Conservation (phyloP, 352 stramenopile species). For the Blastocystis sp. region DNA sequence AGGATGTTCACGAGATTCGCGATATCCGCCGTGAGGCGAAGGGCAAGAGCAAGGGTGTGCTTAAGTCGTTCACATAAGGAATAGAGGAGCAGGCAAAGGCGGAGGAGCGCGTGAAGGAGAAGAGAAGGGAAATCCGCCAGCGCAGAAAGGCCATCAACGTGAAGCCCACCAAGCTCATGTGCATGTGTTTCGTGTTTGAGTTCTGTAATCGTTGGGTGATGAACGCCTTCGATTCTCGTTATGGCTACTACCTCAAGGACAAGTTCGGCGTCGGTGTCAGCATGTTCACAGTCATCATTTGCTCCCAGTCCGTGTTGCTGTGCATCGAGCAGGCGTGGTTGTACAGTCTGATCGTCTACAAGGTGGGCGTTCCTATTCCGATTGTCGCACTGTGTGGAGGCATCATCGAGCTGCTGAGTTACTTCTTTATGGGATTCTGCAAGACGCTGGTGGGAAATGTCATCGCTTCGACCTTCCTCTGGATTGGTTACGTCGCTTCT, state of each 20-base stretch:
- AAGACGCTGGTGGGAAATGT: not conserved
- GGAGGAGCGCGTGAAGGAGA: not conserved
- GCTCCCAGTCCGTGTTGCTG: not conserved
- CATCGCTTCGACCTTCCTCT: not conserved
- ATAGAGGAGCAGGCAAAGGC: not conserved
- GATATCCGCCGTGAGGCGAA: not conserved
- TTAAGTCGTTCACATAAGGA: not conserved
- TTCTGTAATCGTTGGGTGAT: conserved; percentile 53
- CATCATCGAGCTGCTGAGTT: conserved; percentile 21
- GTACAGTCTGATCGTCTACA: not conserved
- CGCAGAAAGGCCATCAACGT: conserved; percentile 13
- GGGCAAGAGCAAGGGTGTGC: not conserved
- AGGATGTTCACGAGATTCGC: not conserved
- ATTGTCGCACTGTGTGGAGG: not conserved
- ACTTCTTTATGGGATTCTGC: not conserved
- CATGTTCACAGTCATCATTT: not conserved
- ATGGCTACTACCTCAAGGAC: conserved; percentile 27
- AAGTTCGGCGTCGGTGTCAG: conserved; percentile 2
- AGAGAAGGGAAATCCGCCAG: conserved; percentile 12
- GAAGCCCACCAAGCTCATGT: conserved; percentile 21
- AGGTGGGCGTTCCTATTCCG: not conserved
- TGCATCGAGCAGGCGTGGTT: conserved; percentile 7
- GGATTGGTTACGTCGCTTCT: conserved; percentile 10
- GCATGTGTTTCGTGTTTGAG: conserved; percentile 47
- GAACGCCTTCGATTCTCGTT: conserved; percentile 52